A percentile compares a stretch with the other conserved stretches of the same genome.
Conservation (phyloP, 2,329 filamentous ascomycete species). For the Emericellopsis atlantica region DNA sequence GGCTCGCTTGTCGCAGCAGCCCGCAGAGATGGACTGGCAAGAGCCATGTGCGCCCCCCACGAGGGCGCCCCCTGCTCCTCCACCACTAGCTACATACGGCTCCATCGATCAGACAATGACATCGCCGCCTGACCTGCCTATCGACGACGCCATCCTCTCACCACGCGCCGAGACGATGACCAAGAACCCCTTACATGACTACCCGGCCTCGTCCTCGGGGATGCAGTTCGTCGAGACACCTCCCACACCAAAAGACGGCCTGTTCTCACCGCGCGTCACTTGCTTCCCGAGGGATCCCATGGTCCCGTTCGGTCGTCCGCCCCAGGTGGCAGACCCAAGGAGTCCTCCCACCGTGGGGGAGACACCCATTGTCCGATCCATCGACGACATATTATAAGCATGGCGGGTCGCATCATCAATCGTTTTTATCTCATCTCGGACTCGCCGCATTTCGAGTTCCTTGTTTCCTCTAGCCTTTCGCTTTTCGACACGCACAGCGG, state of each 20-base stretch:
- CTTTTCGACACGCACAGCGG: neutral
- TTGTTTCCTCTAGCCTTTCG: neutral
- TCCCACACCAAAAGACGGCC: slow-evolving; percentile 35
- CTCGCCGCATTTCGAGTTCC: neutral
- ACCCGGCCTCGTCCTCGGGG: slow-evolving; percentile 15
- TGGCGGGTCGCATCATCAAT: slow-evolving; percentile 2
- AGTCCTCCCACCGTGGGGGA: slow-evolving; percentile 65
- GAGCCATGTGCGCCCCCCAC: slow-evolving; percentile 7
- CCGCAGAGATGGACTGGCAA: neutral
- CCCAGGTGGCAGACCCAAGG: slow-evolving; percentile 49
- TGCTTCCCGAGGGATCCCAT: slow-evolving; percentile 42
- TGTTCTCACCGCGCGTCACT: slow-evolving; percentile 39
- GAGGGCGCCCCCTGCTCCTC: slow-evolving; percentile 1
- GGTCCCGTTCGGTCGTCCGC: slow-evolving; percentile 35
- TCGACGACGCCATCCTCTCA: slow-evolving; percentile 51
- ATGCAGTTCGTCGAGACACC: slow-evolving; percentile 40
- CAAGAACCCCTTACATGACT: slow-evolving; percentile 47
- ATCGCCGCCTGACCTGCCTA: slow-evolving; percentile 19
- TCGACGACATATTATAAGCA: slow-evolving; percentile 59
- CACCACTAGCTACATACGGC: slow-evolving; percentile 7
- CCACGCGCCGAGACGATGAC: slow-evolving; percentile 64
- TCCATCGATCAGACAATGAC: slow-evolving; percentile 21
- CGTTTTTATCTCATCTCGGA: neutral
- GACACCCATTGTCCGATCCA: slow-evolving; percentile 63
- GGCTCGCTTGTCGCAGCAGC: slow-evolving; percentile 1